Conservation (phyloP, 179 eudicot genomes). For the Beta corolliflora region DNA sequence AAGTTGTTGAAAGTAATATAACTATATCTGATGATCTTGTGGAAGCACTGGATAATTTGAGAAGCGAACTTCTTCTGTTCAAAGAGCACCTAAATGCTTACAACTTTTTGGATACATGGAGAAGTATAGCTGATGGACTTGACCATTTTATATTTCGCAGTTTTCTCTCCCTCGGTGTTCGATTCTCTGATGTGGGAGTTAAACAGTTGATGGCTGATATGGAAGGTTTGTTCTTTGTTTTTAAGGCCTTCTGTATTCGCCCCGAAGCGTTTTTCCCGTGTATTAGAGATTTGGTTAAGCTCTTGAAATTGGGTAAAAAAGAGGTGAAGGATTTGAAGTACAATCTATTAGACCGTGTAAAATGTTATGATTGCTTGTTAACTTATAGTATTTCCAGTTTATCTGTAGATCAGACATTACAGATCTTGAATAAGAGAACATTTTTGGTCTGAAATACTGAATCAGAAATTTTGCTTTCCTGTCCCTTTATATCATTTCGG, state of each 20-base stretch:
- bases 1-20: constrained; percentile 3
- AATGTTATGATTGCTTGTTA: constrained; percentile 29
- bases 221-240: constrained; percentile 44
- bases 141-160: constrained; percentile 48
- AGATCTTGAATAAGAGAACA: constrained; percentile 33
- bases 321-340: constrained; percentile 29
- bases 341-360: constrained; percentile 5
- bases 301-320: constrained; percentile 35
- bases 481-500: background rate
- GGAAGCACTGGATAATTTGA: constrained; percentile 45
- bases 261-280: constrained; percentile 57
- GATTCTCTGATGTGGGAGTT: constrained; percentile 36
- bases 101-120: constrained; percentile 52
- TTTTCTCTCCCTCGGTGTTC: constrained; percentile 26
- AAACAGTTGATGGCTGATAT: constrained; percentile 41
- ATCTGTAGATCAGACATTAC: constrained; percentile 37
- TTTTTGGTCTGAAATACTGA: constrained; percentile 4
- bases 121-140: constrained; percentile 58
- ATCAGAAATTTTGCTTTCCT: background rate
- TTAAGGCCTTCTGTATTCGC: constrained; percentile 45
- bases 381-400: constrained; percentile 31
- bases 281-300: constrained; percentile 41
- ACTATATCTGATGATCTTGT: constrained; percentile 40
- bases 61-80: constrained; percentile 36
- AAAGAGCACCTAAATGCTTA: constrained; percentile 39